These are phyloP conservation scores for Xylaria sp. DNA, from an alignment of 2,329 filamentous ascomycete genomes.

Conservation along the genomic window DNA sequence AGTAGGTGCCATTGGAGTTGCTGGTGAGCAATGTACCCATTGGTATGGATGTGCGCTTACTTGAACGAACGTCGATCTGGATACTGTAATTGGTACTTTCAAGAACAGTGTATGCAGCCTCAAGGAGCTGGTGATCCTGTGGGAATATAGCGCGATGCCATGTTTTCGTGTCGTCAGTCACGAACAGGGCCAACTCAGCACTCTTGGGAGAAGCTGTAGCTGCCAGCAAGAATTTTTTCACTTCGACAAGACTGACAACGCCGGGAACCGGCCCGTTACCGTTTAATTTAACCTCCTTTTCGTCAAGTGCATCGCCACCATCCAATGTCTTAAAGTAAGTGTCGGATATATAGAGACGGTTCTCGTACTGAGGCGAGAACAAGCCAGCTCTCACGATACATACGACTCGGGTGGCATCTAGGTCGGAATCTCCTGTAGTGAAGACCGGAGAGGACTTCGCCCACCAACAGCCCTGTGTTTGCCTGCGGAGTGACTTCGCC, in stretches of 20 bases:
- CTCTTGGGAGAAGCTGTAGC: slow-evolving; percentile 83
- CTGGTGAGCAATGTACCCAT: slow-evolving; percentile 95
- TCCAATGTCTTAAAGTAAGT: slow-evolving; percentile 75
- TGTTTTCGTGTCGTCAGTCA: slow-evolving; percentile 82
- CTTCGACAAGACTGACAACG: slow-evolving; percentile 81
- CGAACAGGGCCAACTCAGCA: slow-evolving; percentile 90
- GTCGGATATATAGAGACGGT: slow-evolving; percentile 83
- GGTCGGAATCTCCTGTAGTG: slow-evolving; percentile 71
- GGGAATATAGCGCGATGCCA: slow-evolving; percentile 96
- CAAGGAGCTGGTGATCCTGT: slow-evolving; percentile 79
- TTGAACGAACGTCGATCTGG: slow-evolving; percentile 91
- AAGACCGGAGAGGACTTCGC: slow-evolving; percentile 82
- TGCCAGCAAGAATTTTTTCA: slow-evolving; percentile 88
- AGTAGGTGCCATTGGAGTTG: slow-evolving; percentile 97
- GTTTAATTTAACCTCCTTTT: slow-evolving; percentile 82
- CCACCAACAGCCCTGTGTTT: slow-evolving; percentile 86
- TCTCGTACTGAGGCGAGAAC: slow-evolving; percentile 76
- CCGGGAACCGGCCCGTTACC: slow-evolving; percentile 79
- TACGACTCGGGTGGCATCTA: slow-evolving; percentile 77
- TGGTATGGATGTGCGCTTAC: slow-evolving; percentile 67
- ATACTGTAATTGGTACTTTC: slow-evolving; percentile 99
- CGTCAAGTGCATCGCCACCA: slow-evolving; percentile 61
- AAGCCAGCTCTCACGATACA: slow-evolving; percentile 83
- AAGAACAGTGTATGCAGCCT: slow-evolving; percentile 91
- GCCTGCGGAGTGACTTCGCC: slow-evolving; percentile 71